phyloP scores from a whole-genome alignment of 2,329 filamentous ascomycete species.

The Colletotrichum neosansevieriae region DNA sequence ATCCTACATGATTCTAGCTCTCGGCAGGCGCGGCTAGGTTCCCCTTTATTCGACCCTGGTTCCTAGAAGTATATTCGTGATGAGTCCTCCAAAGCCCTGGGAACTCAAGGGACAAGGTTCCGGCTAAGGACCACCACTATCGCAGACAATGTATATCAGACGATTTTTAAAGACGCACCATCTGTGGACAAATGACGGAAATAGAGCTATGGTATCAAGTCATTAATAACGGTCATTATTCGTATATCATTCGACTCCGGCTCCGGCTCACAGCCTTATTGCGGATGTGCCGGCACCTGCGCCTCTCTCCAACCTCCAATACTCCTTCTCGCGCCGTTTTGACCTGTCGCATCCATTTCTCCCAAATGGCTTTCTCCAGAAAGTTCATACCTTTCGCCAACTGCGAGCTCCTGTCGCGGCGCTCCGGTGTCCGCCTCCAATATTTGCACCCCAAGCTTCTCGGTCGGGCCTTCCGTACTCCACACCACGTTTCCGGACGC shows the following conservation, averaged over 20 bases:
- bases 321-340: slow-evolving; percentile 32
- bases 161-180: background rate
- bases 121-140: background rate
- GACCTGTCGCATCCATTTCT: slow-evolving; percentile 36
- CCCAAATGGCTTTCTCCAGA: slow-evolving; percentile 49
- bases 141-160: no score
- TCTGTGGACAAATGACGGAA: background rate
- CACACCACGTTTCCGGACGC: slow-evolving; percentile 9
- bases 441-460: slow-evolving; percentile 22
- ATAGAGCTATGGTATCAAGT: background rate
- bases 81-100: background rate
- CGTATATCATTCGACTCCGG: slow-evolving; percentile 5
- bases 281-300: background rate
- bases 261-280: background rate
- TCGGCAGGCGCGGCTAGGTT: slow-evolving; percentile 10
- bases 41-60: background rate
- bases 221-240: slow-evolving; percentile 21
- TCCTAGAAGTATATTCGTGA: background rate
- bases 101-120: background rate
- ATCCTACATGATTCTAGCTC: background rate
- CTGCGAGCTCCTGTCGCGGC: slow-evolving; percentile 45
- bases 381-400: slow-evolving; percentile 49
- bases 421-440: slow-evolving; percentile 42
- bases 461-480: slow-evolving; percentile 23
- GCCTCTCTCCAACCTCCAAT: slow-evolving; percentile 33